A percentile compares a stretch with the other conserved stretches of the same genome.
Evolutionary conservation across 2,329 filamentous ascomycete species (phyloP).

Genomic region (Alternaria brassicae): DNA sequence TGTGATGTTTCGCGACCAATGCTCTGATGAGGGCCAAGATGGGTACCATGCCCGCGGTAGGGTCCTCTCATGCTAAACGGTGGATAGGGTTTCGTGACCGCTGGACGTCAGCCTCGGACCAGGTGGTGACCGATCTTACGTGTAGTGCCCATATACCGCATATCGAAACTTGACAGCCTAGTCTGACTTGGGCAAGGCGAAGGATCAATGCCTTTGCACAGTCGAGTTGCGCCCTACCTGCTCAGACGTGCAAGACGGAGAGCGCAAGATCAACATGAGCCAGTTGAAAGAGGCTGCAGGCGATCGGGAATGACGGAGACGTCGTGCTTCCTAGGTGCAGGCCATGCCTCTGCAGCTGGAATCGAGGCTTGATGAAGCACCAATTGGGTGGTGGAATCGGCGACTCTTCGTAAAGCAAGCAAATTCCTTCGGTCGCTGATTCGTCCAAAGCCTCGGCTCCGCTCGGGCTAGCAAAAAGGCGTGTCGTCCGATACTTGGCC

Average conservation of each 20-base stretch:
- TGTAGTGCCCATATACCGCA: slow-evolving; percentile 34
- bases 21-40: slow-evolving; percentile 3
- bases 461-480: slow-evolving; percentile 34
- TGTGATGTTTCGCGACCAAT: slow-evolving; percentile 3
- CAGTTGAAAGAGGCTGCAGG: slow-evolving; percentile 13
- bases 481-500: slow-evolving; percentile 34
- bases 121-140: slow-evolving; percentile 41
- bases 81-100: slow-evolving; percentile 31
- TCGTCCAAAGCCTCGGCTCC: slow-evolving; percentile 34
- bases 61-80: slow-evolving; percentile 3
- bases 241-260: slow-evolving; percentile 27
- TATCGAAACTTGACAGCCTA: slow-evolving; percentile 29
- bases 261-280: slow-evolving; percentile 15
- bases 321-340: slow-evolving; percentile 22
- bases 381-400: slow-evolving; percentile 36
- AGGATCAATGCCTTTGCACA: slow-evolving; percentile 22
- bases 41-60: slow-evolving; percentile 12
- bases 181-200: slow-evolving; percentile 22
- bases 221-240: slow-evolving; percentile 21
- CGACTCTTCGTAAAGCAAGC: slow-evolving; percentile 39
- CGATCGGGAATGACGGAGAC: slow-evolving; percentile 16
- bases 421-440: slow-evolving; percentile 36
- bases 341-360: slow-evolving; percentile 23
- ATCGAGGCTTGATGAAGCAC: slow-evolving; percentile 26
- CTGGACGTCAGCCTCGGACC: slow-evolving; percentile 41